Conservation (phyloP, 2,329 filamentous ascomycete genomes). For the Sclerotinia spermophila region DNA sequence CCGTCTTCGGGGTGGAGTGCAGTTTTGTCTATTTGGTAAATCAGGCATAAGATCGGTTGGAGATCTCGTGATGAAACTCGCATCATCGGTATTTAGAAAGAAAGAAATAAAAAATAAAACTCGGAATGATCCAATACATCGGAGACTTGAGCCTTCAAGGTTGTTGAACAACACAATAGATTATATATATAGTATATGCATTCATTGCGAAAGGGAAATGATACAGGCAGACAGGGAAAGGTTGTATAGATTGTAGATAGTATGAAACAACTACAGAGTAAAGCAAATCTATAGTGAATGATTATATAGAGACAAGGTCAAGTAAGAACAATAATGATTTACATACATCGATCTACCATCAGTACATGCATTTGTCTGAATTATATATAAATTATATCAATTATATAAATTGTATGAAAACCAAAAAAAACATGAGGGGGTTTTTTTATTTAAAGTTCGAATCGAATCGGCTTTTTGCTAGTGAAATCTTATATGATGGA, state of each 20-base stretch:
- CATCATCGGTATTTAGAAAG: neutral
- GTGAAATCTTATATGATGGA: too few relatives aligned
- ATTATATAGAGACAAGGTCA: neutral
- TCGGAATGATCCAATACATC: neutral
- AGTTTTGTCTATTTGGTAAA: neutral
- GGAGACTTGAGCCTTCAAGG: neutral
- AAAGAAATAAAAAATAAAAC: too few relatives aligned
- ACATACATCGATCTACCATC: neutral
- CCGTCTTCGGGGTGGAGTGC: neutral
- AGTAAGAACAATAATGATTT: neutral
- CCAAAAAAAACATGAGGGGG: too few relatives aligned
- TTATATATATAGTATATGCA: neutral
- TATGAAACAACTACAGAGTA: neutral
- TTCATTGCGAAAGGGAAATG: neutral
- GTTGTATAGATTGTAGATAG: neutral
- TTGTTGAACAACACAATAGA: neutral
- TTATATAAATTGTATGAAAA: too few relatives aligned
- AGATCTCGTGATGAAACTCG: slow-evolving; percentile 5
- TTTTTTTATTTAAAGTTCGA: too few relatives aligned
- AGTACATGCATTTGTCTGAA: too few relatives aligned
- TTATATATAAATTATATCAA: too few relatives aligned
- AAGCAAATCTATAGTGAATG: neutral
- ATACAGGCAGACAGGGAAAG: neutral
- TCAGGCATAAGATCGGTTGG: neutral
- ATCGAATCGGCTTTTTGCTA: too few relatives aligned